These are phyloP conservation scores for Podospora anserina DNA, from an alignment of 495 filamentous ascomycete species.

Conservation along the genomic window DNA sequence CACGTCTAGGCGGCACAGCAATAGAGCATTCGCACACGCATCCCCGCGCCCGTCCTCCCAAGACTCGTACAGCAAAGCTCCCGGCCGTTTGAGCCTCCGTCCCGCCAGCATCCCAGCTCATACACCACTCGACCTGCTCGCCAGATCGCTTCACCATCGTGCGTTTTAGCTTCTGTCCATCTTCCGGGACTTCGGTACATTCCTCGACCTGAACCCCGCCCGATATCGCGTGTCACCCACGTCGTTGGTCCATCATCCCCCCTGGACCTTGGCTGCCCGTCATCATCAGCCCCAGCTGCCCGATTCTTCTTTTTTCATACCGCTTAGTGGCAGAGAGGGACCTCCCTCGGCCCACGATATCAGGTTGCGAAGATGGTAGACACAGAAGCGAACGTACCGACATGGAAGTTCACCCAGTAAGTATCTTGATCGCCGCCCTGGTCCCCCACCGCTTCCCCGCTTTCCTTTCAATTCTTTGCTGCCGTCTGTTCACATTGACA, in stretches of 20 bases:
- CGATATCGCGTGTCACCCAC: slow-evolving; percentile 10
- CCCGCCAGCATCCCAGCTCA: not conserved
- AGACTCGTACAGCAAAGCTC: not conserved
- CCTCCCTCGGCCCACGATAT: slow-evolving; percentile 21
- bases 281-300: slow-evolving; percentile 21
- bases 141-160: not conserved
- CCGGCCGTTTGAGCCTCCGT: not conserved
- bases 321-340: slow-evolving; percentile 27
- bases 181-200: not conserved
- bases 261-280: slow-evolving; percentile 7
- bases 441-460: not conserved
- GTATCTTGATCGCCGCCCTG: slow-evolving; percentile 32
- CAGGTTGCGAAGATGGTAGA: slow-evolving; percentile 79
- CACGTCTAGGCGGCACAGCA: slow-evolving; percentile 17
- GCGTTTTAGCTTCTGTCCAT: not conserved
- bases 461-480: not conserved
- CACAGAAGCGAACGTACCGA: slow-evolving; percentile 86
- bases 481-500: not conserved
- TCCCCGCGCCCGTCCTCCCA: not conserved
- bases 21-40: not conserved
- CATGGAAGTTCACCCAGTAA: slow-evolving; percentile 99
- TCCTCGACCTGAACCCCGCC: slow-evolving; percentile 10
- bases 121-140: not conserved
- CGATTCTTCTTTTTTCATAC: slow-evolving; percentile 19
- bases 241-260: slow-evolving; percentile 12